Evolutionary conservation across 208 protist species (phyloP), one percentile per base, ranked within the genome.

Genomic region (Hexamita inflata): DNA sequence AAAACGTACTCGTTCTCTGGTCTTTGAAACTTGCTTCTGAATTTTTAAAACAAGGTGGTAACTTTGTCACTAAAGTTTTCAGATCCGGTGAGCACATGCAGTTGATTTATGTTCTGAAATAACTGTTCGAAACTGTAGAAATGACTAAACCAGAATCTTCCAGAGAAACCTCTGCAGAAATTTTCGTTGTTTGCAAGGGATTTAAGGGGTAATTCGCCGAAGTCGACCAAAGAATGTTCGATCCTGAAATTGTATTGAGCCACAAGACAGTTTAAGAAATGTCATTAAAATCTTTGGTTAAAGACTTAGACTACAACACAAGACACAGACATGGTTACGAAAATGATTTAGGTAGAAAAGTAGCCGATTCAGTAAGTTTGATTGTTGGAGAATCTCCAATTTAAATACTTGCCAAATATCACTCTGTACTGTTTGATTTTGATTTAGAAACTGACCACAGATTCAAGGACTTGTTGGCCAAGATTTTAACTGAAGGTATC

Each of bases 11-110:
- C 2, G 64, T 70, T 49, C 35, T 70, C 7, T n/a, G 30, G 24
- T 7, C 64, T 24, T 40, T n/a, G 11, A 70, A 70, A 38, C 64
- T 70, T 32, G 64, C 64, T 42, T 32, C 15, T 24, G 35, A 70
- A 49, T 45, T 45, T 49, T 38, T 70, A 38, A 35, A n/a, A 11
- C 2, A 32, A 32, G 34, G 38, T 32, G 64, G 64, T 38, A 70
- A 4, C 35, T 70, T 70, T 38, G 38, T 70, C 15, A 70, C 64
- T 24, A 70, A 70, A 38, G n/a, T 70, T 24, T 70, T 70, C 38
- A n/a, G 64, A 70, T 45, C 4, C n/a, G 2, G 19, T 42, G 64
- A 70, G 9, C n/a, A 45, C n/a, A 15, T 49, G 11, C 30, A n/a
- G 30, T 38, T 70, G 11, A 15, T 45, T 2, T 49, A 70, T 70